Evolutionary conservation across 1,284 basidiomycete species (phyloP).

Genomic region (Ustilago bromivora): DNA sequence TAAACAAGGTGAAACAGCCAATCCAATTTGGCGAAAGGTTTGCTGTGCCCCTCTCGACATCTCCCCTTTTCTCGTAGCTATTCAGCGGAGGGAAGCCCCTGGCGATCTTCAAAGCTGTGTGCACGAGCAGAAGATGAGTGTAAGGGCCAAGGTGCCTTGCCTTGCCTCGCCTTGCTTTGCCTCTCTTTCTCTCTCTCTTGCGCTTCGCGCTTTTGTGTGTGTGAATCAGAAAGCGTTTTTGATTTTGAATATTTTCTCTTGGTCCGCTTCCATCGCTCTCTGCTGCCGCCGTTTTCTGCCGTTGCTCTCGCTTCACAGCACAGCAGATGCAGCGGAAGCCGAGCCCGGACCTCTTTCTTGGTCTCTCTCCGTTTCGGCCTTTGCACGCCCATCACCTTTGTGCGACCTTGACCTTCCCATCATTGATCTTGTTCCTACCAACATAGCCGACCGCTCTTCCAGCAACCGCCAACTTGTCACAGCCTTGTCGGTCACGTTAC

Average conservation of each 20-base stretch:
- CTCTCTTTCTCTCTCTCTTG: neutral
- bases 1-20: conserved; percentile 6
- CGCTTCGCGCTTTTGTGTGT: neutral
- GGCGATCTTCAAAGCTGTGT: neutral
- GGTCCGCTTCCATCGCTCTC: neutral
- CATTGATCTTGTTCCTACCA: neutral
- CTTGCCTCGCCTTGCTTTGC: neutral
- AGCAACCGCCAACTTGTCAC: neutral
- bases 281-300: neutral
- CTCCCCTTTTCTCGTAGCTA: neutral
- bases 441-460: neutral
- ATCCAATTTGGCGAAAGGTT: neutral
- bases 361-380: conserved; percentile 7
- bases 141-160: neutral
- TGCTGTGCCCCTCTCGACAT: neutral
- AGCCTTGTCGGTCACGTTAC: neutral
- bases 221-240: neutral
- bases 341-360: conserved; percentile 8
- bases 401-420: conserved; percentile 1
- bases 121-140: neutral
- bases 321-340: conserved; percentile 6
- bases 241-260: conserved; percentile 6
- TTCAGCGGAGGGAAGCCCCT: neutral
- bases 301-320: neutral
- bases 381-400: conserved; percentile 1